Evolutionary conservation across 139 green algal species (phyloP), one percentile per base, ranked within the genome.

Genomic region (Gonium pectorale): DNA sequence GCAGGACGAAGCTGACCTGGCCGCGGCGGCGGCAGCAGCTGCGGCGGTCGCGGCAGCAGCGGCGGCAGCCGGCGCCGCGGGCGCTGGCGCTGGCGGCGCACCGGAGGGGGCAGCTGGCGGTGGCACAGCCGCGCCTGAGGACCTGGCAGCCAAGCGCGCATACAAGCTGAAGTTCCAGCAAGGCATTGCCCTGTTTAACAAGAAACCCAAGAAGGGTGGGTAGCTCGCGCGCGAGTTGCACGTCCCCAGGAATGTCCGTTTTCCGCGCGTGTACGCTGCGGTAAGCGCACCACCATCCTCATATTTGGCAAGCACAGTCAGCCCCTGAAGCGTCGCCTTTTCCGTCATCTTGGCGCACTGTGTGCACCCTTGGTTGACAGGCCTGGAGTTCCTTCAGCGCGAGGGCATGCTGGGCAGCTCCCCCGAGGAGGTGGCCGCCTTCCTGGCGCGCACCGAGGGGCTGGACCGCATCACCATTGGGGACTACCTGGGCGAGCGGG

Each of bases 381-480:
- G 71, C 44, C 27, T 91, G 13, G 87, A 91, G 80, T 89, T 90
- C 59, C 62, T 97, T 70, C 90, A 96, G 89, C 85, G 91, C 74
- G 87, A 95, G 70, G 95, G 94, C n/a, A 95, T 98, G 90, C 69
- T 99, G 29, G 96, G 94, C 2, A 29, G 17, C 17, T 38, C 67
- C 1, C 86, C 95, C 15, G 90, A 91, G 56, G 94, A 97, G 4
- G 91, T 98, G 17, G 93, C 94, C 1, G n/a, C 60, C 1, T 98
- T 97, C 81, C 90, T 97, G 71, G 77, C 90, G 0, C 73, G 51
- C 70, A 91, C 59, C 19, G 86, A 91, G 64, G 95, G 93, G 44
- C 92, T 99, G 52, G 94, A 99, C 92, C 99, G 99, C 90, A 95
- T 93, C 29, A 91, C 93, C 80, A 96, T 99, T 24, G 98, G 98